Evolutionary conservation across 495 filamentous ascomycete genomes (phyloP).

Genomic region (Xylaria flabelliformis): DNA sequence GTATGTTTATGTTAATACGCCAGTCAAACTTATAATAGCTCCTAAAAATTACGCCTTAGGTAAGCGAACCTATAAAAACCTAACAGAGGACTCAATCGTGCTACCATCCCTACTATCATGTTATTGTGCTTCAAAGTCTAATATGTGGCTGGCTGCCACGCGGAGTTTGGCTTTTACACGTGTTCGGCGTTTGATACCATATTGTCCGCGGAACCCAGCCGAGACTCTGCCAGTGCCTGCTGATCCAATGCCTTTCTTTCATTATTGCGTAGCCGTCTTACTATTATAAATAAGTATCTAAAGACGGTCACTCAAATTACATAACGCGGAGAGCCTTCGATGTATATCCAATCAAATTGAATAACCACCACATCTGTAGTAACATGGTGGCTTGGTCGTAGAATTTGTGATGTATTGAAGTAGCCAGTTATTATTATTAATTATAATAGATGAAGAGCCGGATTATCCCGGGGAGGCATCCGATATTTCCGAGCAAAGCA

Average conservation of each 20-base stretch:
- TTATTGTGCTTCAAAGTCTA: not conserved
- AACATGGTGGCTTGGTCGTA: not conserved
- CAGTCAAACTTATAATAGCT: not conserved
- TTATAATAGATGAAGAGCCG: not conserved
- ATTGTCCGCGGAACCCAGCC: not conserved
- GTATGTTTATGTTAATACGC: not conserved
- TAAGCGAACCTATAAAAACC: not conserved
- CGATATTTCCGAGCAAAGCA: not conserved
- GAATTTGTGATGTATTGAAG: not conserved
- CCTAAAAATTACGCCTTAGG: not conserved
- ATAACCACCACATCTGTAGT: not conserved
- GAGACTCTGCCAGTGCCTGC: not conserved
- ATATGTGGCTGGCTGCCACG: not conserved
- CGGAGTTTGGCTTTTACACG: not conserved
- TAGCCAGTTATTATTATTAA: not conserved
- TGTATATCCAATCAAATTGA: not conserved
- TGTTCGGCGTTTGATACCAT: not conserved
- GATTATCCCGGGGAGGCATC: not conserved
- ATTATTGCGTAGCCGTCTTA: not conserved
- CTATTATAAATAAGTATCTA: not conserved
- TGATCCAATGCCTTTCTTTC: not conserved
- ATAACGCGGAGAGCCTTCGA: not conserved
- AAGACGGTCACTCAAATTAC: not conserved
- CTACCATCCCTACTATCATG: too few species aligned
- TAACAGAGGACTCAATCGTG: not conserved